Evolutionary conservation across 2,329 filamentous ascomycete species (phyloP).

Genomic region (Talaromyces albobiverticillius): DNA sequence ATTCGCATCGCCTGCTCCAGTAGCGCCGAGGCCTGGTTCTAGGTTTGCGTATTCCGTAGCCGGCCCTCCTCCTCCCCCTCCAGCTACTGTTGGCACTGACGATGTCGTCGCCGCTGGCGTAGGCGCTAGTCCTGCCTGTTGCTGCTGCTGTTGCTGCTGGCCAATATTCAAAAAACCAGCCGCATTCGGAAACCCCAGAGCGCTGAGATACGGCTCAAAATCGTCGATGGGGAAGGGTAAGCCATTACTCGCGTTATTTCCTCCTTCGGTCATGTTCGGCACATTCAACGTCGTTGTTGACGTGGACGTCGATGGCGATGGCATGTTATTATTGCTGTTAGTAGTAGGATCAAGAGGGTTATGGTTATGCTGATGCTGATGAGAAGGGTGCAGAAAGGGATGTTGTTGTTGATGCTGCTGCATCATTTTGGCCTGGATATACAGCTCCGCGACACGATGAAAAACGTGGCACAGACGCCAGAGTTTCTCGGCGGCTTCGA

Average conservation of each 20-base stretch:
- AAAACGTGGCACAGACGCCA: constrained; percentile 52
- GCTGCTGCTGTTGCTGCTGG: constrained; percentile 6
- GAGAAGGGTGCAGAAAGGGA: background rate
- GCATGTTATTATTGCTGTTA: no score
- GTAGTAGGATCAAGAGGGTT: no score
- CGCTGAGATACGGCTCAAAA: constrained; percentile 18
- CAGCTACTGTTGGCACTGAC: background rate
- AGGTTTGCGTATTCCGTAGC: constrained; percentile 3
- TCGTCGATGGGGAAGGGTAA: constrained; percentile 10
- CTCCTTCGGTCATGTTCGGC: no score
- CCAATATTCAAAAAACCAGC: constrained; percentile 15
- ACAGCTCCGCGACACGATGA: constrained; percentile 17
- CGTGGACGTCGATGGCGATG: background rate
- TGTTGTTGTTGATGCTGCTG: constrained; percentile 11
- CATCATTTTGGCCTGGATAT: constrained; percentile 17
- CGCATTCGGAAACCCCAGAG: constrained; percentile 16
- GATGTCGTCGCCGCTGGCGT: background rate
- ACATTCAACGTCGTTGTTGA: no score
- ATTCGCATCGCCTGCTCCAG: constrained; percentile 5
- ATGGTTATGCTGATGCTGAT: constrained; percentile 1
- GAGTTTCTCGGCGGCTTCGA: constrained; percentile 55
- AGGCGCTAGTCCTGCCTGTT: background rate
- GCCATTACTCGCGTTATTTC: no score
- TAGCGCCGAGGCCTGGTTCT: constrained; percentile 1
- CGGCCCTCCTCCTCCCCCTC: background rate